Evolutionary conservation across 2,329 filamentous ascomycete species (phyloP).

Genomic region (Pseudonectria foliicola): DNA sequence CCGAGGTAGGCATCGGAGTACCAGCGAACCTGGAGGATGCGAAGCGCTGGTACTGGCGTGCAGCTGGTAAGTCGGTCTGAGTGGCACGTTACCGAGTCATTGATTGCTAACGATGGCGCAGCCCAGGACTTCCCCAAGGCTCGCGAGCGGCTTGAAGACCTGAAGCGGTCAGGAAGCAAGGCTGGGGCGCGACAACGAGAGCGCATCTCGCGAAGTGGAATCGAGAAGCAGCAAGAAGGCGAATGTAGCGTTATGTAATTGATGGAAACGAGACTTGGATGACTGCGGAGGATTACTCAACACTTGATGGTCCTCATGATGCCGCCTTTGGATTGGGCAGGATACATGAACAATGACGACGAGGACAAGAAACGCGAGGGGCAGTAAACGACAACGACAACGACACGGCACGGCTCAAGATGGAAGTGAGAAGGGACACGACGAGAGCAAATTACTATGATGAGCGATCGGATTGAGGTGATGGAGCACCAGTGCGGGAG

Average conservation of each 20-base stretch:
- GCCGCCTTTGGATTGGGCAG: no score
- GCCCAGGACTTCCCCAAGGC: conserved; percentile 94
- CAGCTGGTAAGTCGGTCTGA: conserved; percentile 66
- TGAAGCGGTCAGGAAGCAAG: conserved; percentile 73
- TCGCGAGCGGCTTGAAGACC: conserved; percentile 82
- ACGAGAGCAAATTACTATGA: no score
- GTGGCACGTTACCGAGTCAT: background rate
- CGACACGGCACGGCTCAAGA: no score
- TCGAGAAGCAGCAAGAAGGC: conserved; percentile 78
- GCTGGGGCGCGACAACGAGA: conserved; percentile 65
- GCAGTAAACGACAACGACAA: no score
- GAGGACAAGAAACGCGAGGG: no score
- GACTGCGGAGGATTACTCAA: background rate
- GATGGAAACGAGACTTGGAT: conserved; percentile 1
- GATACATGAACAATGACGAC: no score
- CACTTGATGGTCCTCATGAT: no score
- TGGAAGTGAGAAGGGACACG: no score
- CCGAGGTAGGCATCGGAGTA: conserved; percentile 87
- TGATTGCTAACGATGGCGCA: conserved; percentile 33
- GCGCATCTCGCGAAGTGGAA: conserved; percentile 72
- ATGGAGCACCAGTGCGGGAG: no score
- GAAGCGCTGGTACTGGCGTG: conserved; percentile 96
- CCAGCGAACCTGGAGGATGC: conserved; percentile 85
- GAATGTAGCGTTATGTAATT: conserved; percentile 77
- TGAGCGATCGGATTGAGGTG: no score